Evolutionary conservation across 116 monocot genomes (phyloP), one percentile per base, ranked within the genome.

Genomic region (Phalaenopsis hybrid): DNA sequence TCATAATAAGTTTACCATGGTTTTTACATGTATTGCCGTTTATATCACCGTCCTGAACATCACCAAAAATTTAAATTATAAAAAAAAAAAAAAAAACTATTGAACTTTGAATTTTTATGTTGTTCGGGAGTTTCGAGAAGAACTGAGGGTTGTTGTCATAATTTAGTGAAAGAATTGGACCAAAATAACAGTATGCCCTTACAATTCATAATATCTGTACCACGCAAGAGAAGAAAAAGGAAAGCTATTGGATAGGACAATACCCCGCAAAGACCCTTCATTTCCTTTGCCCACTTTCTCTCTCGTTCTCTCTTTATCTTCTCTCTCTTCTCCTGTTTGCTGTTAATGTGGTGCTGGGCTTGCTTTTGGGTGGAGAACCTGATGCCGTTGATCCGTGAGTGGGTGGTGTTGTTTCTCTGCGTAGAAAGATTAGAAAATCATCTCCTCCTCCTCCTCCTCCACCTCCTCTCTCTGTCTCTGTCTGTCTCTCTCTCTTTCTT

Each of bases 321-420:
- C 82, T 80, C 74, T 85, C 82, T 72, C 57, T 74, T 55, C 78
- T 79, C 84, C 88, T 83, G 85, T 85, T 31, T 88, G 89, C 88
- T 89, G 86, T 91, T 85, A 76, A 83, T 83, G 48, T 48, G 81
- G 79, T 87, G 80, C 76, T 59, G 79, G 75, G 69, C 67, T 77
- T 86, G 85, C 84, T 85, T 87, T 87, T 79, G 87, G 81, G 89
- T 82, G 81, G 87, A 92, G 92, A 84, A 92, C 92, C 86, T 37
- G 92, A 94, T 92, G 85, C 94, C 81, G 87, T 88, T 78, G 87
- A 87, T 89, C 82, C 82, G 89, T 87, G 92, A 87, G 89, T 87
- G 86, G 91, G 68, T 87, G 89, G 80, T 82, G 61, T 63, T 48
- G 16, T 37, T 17, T 78, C 33, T 83, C 58, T 6, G 17, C 45